A percentile compares a stretch with the other conserved stretches of the same genome.
phyloP scores from a whole-genome alignment of 1,284 basidiomycete species.

The Irpex sp. region DNA sequence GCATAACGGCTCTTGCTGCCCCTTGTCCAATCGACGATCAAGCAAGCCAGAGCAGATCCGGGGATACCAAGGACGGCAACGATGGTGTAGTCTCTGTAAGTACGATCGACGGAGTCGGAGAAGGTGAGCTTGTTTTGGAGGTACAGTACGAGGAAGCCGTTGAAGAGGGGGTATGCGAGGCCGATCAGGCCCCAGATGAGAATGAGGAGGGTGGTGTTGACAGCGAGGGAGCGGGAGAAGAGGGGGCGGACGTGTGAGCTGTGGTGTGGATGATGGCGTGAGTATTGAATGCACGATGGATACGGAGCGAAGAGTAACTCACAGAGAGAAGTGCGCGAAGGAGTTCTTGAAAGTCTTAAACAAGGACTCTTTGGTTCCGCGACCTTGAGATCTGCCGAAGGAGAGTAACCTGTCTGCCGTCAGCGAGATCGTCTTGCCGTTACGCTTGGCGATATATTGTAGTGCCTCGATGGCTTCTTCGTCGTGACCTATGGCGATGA shows the following conservation, averaged over 20 bases:
- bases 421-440: constrained; percentile 46
- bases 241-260: constrained; percentile 1
- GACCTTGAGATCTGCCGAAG: not conserved
- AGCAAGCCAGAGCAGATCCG: not conserved
- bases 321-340: not conserved
- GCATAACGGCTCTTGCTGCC: not conserved
- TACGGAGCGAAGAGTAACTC: not conserved
- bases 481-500: constrained; percentile 71
- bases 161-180: constrained; percentile 5
- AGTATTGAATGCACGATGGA: not conserved
- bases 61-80: not conserved
- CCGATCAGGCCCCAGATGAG: constrained; percentile 3
- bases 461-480: constrained; percentile 70
- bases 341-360: not conserved
- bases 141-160: constrained; percentile 3
- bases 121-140: not conserved
- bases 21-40: constrained; percentile 2
- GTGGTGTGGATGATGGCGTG: not conserved
- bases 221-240: not conserved
- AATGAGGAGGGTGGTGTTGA: not conserved
- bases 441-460: constrained; percentile 66
- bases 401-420: constrained; percentile 43
- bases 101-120: not conserved
- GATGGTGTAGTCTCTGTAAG: constrained; percentile 1
- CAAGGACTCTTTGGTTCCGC: not conserved